phyloP scores from a whole-genome alignment of 1,284 basidiomycete species.

The Austroboletus sp. region DNA sequence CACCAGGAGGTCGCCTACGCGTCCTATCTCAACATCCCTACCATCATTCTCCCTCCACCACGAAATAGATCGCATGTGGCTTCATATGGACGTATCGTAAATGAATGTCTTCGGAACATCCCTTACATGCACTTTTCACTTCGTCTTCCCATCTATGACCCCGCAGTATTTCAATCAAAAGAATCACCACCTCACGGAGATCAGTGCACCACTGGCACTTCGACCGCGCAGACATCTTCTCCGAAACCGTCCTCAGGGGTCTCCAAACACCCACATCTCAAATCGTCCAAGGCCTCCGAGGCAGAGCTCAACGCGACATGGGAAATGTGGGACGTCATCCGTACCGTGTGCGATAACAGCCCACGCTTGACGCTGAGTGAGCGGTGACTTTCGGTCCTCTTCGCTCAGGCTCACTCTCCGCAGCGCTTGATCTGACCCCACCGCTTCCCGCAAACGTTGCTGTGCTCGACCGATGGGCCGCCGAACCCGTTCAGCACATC shows the following conservation, averaged over 20 bases:
- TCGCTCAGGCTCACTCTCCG: conserved; percentile 8
- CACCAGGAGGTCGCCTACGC: conserved; percentile 92
- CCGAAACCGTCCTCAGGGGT: conserved; percentile 34
- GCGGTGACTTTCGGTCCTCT: conserved; percentile 36
- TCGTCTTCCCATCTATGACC: conserved; percentile 79
- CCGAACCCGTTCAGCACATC: conserved; percentile 84
- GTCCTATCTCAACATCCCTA: conserved; percentile 82
- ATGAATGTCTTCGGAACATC: conserved; percentile 63
- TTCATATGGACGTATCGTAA: conserved; percentile 88
- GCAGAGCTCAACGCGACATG: conserved; percentile 78
- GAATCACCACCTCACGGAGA: conserved; percentile 28
- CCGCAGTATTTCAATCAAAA: conserved; percentile 46
- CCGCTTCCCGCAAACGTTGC: conserved; percentile 70
- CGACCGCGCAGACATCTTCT: conserved; percentile 27
- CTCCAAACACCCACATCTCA: conserved; percentile 14
- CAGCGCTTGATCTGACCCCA: conserved; percentile 85
- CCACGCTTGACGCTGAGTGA: conserved; percentile 77
- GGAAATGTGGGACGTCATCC: conserved; percentile 97
- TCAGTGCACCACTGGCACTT: conserved; percentile 12
- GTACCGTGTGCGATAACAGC: conserved; percentile 83
- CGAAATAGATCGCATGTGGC: conserved; percentile 78
- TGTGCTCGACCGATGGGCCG: conserved; percentile 79
- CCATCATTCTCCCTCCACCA: conserved; percentile 85
- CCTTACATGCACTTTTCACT: conserved; percentile 75
- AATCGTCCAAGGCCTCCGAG: conserved; percentile 35